A percentile compares a stretch with the other conserved stretches of the same genome.
These are phyloP conservation scores for Inosperma sp. DNA, from an alignment of 768 basidiomycete genomes.

Conservation along the genomic window DNA sequence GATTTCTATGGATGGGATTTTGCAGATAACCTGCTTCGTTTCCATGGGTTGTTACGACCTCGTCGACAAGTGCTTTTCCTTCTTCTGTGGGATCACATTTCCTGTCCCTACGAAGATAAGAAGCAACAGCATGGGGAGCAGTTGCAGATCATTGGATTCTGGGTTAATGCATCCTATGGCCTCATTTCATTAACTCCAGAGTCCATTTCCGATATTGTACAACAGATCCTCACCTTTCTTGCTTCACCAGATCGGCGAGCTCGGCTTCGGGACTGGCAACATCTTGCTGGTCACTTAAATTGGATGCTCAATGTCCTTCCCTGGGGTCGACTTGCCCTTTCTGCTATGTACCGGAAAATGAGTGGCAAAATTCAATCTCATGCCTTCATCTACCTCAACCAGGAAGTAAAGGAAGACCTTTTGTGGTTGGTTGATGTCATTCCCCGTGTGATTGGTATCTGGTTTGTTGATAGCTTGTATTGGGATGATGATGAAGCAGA, in stretches of 20 bases:
- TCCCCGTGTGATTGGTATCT: neutral
- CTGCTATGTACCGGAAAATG: constrained; percentile 27
- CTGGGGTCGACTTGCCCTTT: constrained; percentile 22
- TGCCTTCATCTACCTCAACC: constrained; percentile 24
- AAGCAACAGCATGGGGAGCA: constrained; percentile 34
- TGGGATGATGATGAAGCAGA: constrained; percentile 9
- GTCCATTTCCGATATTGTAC: neutral
- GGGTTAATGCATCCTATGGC: constrained; percentile 28
- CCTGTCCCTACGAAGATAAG: constrained; percentile 32
- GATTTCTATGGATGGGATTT: constrained; percentile 26
- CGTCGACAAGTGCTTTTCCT: constrained; percentile 29
- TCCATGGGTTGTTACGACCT: constrained; percentile 27
- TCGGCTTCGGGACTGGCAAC: constrained; percentile 13
- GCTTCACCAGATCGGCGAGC: neutral
- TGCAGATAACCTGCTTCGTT: constrained; percentile 18
- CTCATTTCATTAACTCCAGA: constrained; percentile 22
- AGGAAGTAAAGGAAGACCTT: constrained; percentile 20
- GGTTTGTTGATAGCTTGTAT: neutral
- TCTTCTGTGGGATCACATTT: constrained; percentile 34
- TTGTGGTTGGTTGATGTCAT: constrained; percentile 28
- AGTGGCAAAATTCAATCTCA: constrained; percentile 8
- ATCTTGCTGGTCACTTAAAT: constrained; percentile 26
- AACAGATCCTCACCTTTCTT: neutral
- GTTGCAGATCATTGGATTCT: constrained; percentile 37
- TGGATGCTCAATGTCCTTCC: constrained; percentile 34